These are phyloP conservation scores for Citrus australasica DNA, from an alignment of 345 rosid species.

Conservation along the genomic window DNA sequence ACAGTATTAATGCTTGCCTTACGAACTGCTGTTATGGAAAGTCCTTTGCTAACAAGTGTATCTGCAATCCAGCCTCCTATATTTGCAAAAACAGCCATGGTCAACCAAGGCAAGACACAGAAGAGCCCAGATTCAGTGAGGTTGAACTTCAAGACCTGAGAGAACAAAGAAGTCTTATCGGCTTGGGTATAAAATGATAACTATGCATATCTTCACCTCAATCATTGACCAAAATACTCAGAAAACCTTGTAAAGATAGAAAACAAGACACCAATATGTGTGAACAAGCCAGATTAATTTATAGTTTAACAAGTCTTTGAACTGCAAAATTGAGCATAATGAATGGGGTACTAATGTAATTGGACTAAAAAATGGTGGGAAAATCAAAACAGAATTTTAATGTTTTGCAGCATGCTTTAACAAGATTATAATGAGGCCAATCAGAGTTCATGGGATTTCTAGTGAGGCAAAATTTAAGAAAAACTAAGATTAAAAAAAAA, in stretches of 20 bases:
- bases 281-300: background rate
- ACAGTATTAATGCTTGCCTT: conserved; percentile 57
- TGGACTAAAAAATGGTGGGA: background rate
- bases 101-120: conserved; percentile 96
- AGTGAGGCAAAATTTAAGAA: background rate
- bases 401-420: background rate
- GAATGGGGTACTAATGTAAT: background rate
- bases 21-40: conserved; percentile 87
- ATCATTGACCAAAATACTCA: background rate
- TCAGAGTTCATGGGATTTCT: background rate
- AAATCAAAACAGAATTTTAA: background rate
- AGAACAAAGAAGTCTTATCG: conserved; percentile 13
- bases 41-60: conserved; percentile 86
- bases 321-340: background rate
- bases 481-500: background rate
- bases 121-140: conserved; percentile 94
- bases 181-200: background rate
- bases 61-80: conserved; percentile 99
- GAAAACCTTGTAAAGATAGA: background rate
- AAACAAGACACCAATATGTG: background rate
- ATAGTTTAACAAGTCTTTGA: background rate
- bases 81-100: conserved; percentile 92
- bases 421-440: background rate
- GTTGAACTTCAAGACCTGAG: conserved; percentile 93
- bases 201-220: background rate